Base-by-base conservation (phyloP, 1,284 basidiomycete species). In the Boletellus sp. region DNA sequence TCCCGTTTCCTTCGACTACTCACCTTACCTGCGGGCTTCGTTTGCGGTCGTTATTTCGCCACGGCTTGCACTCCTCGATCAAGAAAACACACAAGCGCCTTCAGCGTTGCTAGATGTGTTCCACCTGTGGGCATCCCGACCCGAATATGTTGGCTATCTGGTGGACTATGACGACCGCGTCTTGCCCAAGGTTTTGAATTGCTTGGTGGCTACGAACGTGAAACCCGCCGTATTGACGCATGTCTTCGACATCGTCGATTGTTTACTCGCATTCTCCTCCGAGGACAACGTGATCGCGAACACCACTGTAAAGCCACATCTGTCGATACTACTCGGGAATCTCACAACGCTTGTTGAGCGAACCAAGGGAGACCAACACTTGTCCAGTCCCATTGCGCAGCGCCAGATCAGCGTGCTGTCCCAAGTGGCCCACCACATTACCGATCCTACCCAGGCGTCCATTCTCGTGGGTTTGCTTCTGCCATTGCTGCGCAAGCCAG, bases 11-110 rank as follows among this genome's bases (percentile, higher is more conserved):
- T 97, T 94, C 64, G 82, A 94, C 66, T 96, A 90, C 71, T 61
- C 73, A 0, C 78, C 83, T 0, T 97, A 86, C 70, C 75, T 97
- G 58, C 69, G 74, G 1, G 71, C 77, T 11, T 79, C 87, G 12
- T 97, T 93, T 71, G 58, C 75, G 2, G 72, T 79, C 0, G 81
- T 93, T 68, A 89, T 99, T 61, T 85, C 87, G 0, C 94, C 95
- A 0, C 88, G 95, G 18, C 74, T 99, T 24, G 73, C 81, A 0
- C 71, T 75, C 5, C 77, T 99, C 21, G 85, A 90, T 51, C 75
- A 75, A 44, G 96, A 99, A 70, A 97, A 95, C 62, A 92, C 90
- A 0, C 96, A 99, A 70, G 82, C 91, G 0, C 93, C 95, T 0
- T 96, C 94, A 0, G 87, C 93, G 0, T 76, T 97, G 26, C 75